Conservation (phyloP, 129 eudicot genomes). For the Apium graveolens region DNA sequence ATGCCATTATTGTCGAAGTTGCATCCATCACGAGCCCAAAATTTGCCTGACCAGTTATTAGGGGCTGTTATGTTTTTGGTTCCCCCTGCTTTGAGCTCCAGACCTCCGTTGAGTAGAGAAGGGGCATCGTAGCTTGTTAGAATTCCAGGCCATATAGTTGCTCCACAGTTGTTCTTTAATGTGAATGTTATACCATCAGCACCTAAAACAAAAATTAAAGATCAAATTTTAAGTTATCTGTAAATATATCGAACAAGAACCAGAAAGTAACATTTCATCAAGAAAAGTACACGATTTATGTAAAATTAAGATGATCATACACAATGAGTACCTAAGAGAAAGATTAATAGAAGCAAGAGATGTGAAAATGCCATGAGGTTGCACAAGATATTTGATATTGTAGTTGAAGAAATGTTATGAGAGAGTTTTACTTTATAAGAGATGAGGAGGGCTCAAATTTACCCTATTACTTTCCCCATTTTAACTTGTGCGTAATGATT, state of each 20-base stretch:
- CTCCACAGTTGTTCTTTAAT: slow-evolving; percentile 37
- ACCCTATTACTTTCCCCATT: neutral
- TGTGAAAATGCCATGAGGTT: slow-evolving; percentile 1
- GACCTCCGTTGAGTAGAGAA: slow-evolving; percentile 41
- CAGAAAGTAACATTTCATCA: neutral
- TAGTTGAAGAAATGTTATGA: neutral
- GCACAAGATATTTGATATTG: neutral
- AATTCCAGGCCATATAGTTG: slow-evolving; percentile 64
- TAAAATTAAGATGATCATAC: neutral
- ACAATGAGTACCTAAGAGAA: neutral
- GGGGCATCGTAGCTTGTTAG: slow-evolving; percentile 39
- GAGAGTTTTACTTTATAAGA: neutral
- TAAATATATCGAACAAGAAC: neutral
- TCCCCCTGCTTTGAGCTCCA: slow-evolving; percentile 31
- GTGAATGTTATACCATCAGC: slow-evolving; percentile 45
- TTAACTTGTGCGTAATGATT: neutral
- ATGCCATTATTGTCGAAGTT: slow-evolving; percentile 26
- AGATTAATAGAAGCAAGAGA: neutral
- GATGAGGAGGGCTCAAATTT: neutral
- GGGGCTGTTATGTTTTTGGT: slow-evolving; percentile 33
- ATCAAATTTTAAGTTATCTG: neutral
- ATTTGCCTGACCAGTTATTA: slow-evolving; percentile 58
- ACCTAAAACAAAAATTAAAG: slow-evolving; percentile 20
- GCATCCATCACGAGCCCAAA: slow-evolving; percentile 64
- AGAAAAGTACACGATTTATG: neutral